These are phyloP conservation scores for Pleurostoma richardsiae DNA, from an alignment of 2,329 filamentous ascomycete species.

Conservation along the genomic window DNA sequence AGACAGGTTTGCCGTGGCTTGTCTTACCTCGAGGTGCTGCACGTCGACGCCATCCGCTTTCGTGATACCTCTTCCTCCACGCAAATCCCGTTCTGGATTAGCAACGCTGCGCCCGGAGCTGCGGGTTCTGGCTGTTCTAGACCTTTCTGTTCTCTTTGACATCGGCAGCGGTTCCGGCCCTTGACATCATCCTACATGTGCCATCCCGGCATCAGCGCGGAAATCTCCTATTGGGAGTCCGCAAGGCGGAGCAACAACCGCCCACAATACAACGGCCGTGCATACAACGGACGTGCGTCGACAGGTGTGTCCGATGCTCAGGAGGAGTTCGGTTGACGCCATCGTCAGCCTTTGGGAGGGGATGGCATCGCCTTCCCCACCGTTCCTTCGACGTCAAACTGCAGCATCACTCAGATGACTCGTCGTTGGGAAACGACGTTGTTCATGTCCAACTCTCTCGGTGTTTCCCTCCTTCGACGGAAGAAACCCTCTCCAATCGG, in stretches of 20 bases:
- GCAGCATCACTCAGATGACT: neutral
- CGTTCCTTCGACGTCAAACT: conserved; percentile 9
- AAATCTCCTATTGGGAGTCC: conserved; percentile 3
- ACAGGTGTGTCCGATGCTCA: neutral
- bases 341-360: neutral
- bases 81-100: neutral
- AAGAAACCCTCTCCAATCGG: too few species aligned
- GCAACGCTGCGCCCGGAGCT: neutral
- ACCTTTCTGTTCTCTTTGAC: neutral
- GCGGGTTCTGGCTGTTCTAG: neutral
- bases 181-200: neutral
- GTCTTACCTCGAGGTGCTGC: neutral
- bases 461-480: too few species aligned
- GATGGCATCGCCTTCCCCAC: conserved; percentile 1
- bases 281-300: neutral
- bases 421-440: too few species aligned
- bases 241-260: conserved; percentile 2
- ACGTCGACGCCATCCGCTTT: neutral
- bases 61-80: neutral
- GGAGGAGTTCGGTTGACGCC: neutral
- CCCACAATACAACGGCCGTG: neutral
- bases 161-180: neutral
- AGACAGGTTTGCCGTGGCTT: neutral
- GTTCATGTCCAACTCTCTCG: too few species aligned
- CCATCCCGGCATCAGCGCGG: neutral